Evolutionary conservation across 164 flowering plant species (phyloP).

Genomic region (Berberis thunbergii): DNA sequence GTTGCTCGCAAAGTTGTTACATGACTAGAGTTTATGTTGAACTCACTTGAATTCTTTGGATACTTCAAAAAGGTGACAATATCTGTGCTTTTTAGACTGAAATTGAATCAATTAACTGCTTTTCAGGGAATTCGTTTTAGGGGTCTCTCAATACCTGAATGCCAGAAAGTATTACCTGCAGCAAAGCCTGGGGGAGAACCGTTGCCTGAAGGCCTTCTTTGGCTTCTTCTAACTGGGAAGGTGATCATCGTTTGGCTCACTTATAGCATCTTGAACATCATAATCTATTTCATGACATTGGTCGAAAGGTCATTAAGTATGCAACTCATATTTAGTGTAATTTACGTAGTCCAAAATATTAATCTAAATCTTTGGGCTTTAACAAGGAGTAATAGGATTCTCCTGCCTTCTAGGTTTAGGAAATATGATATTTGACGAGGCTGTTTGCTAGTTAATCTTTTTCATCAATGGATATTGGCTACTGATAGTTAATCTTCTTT

Average conservation of each 20-base stretch:
- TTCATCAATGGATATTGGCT: not conserved
- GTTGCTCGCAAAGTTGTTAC: not conserved
- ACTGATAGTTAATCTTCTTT: too few species aligned
- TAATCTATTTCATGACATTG: not conserved
- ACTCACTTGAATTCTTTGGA: not conserved
- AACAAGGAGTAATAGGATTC: too few species aligned
- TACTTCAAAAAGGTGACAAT: not conserved
- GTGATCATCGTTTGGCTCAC: constrained; percentile 18
- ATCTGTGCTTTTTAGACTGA: not conserved
- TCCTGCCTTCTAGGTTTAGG: too few species aligned
- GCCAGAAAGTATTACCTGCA: constrained; percentile 80
- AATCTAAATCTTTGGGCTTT: too few species aligned
- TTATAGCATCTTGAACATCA: not conserved
- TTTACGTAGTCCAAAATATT: too few species aligned
- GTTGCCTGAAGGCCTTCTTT: constrained; percentile 87
- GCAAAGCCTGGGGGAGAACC: constrained; percentile 86
- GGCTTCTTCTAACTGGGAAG: constrained; percentile 96
- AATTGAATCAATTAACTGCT: constrained; percentile 5
- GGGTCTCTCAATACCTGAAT: constrained; percentile 89
- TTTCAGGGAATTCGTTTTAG: constrained; percentile 90
- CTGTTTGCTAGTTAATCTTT: not conserved
- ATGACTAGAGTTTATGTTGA: not conserved
- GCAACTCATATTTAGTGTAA: too few species aligned
- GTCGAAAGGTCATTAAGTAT: too few species aligned
- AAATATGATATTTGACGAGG: not conserved